A percentile compares a stretch with the other conserved stretches of the same genome.
Conservation (phyloP, 345 rosid genomes). For the Rhodamnia rubescens region DNA sequence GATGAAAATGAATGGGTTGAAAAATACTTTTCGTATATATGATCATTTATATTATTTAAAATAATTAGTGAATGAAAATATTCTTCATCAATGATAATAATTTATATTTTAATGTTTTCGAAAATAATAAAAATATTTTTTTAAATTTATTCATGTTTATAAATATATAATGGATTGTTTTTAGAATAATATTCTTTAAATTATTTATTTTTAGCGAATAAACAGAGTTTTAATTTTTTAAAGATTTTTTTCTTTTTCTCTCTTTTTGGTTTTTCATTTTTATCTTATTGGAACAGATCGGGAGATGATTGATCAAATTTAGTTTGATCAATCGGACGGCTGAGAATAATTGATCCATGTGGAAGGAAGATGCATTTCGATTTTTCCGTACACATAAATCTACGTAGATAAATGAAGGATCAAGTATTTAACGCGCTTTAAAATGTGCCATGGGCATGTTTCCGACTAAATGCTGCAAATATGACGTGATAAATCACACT, state of each 20-base stretch:
- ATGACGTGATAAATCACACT: neutral
- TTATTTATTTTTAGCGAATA: no score
- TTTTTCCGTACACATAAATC: neutral
- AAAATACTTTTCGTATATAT: no score
- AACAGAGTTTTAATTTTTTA: neutral
- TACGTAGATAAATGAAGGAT: neutral
- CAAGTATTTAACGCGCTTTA: neutral
- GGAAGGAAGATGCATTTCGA: neutral
- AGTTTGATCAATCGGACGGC: neutral
- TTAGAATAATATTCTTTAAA: no score
- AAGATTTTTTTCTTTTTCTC: no score
- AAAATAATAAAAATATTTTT: no score
- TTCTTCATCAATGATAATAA: no score
- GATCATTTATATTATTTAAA: no score
- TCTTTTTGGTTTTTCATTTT: neutral
- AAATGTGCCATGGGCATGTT: neutral
- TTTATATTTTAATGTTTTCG: no score
- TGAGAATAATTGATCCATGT: neutral
- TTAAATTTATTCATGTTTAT: no score
- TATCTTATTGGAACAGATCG: neutral
- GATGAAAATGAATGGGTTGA: no score
- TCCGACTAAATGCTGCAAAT: neutral
- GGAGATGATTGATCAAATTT: neutral
- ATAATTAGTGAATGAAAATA: no score
- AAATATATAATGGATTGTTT: no score